A percentile compares a stretch with the other conserved stretches of the same genome.
Evolutionary conservation across 148 eudicot species (phyloP).

Genomic region (Nepenthes gracilis): DNA sequence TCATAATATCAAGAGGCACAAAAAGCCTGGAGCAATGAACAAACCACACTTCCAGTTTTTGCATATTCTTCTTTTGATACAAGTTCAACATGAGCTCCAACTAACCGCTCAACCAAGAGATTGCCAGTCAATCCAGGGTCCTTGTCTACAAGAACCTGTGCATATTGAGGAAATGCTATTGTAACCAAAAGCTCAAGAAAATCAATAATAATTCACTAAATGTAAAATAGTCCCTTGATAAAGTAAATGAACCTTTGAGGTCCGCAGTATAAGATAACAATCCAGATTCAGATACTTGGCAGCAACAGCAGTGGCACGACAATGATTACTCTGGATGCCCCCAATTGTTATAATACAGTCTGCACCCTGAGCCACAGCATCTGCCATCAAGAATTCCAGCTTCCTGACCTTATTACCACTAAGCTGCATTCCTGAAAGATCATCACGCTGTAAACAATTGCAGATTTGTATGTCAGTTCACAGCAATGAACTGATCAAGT

Average conservation of each 20-base stretch:
- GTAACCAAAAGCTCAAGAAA: slow-evolving; percentile 3
- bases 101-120: slow-evolving; percentile 90
- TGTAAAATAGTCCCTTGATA: neutral
- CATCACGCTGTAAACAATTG: slow-evolving; percentile 68
- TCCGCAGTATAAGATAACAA: slow-evolving; percentile 81
- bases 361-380: slow-evolving; percentile 85
- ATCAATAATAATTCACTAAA: neutral
- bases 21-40: slow-evolving; percentile 1
- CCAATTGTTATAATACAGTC: slow-evolving; percentile 83
- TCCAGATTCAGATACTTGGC: slow-evolving; percentile 87
- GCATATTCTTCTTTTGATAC: slow-evolving; percentile 96
- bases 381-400: slow-evolving; percentile 93
- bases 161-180: slow-evolving; percentile 4
- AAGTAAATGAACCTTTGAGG: slow-evolving; percentile 61
- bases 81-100: slow-evolving; percentile 95
- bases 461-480: too few relatives aligned
- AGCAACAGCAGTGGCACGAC: slow-evolving; percentile 96
- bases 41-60: slow-evolving; percentile 75
- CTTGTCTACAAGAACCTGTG: slow-evolving; percentile 71
- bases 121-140: slow-evolving; percentile 96
- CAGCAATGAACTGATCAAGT: neutral
- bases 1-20: neutral
- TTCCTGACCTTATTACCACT: slow-evolving; percentile 98
- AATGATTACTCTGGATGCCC: slow-evolving; percentile 97
- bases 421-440: slow-evolving; percentile 94